A percentile compares a stretch with the other conserved stretches of the same genome.
Evolutionary conservation across 1,139 yeast genomes (phyloP).

Genomic region (Maudiozyma humilis): DNA sequence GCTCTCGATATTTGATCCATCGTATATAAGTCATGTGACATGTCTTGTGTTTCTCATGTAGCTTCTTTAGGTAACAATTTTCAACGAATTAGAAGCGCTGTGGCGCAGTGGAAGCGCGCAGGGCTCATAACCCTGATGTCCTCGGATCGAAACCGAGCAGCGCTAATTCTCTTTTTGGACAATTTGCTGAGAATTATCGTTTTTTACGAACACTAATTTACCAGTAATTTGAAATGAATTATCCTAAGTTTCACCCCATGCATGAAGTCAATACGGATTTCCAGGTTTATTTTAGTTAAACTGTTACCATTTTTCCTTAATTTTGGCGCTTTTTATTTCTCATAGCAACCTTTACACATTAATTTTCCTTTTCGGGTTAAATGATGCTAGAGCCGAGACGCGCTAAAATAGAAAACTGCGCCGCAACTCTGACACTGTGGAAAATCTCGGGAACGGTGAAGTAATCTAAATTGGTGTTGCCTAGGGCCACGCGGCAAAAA

Average conservation of each 20-base stretch:
- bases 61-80: not conserved
- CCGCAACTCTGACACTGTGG: not conserved
- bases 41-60: too few species aligned
- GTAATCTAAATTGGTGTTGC: not conserved
- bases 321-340: too few species aligned
- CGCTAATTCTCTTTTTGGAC: slow-evolving; percentile 52
- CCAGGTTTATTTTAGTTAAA: too few species aligned
- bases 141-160: slow-evolving; percentile 99
- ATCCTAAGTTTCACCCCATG: too few species aligned
- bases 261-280: too few species aligned
- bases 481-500: not conserved
- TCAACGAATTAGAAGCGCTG: slow-evolving; percentile 43
- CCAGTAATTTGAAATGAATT: too few species aligned
- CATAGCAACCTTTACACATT: too few species aligned
- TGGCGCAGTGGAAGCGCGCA: slow-evolving; percentile 99
- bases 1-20: too few species aligned
- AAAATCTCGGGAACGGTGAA: not conserved
- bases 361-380: not conserved
- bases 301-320: too few species aligned
- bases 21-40: too few species aligned
- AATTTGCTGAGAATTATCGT: too few species aligned
- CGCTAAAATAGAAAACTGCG: not conserved
- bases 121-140: slow-evolving; percentile 99
- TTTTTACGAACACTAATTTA: too few species aligned
- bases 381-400: not conserved